Conservation (phyloP, 331 rosid species). For the Rhamnella rubrinervis region DNA sequence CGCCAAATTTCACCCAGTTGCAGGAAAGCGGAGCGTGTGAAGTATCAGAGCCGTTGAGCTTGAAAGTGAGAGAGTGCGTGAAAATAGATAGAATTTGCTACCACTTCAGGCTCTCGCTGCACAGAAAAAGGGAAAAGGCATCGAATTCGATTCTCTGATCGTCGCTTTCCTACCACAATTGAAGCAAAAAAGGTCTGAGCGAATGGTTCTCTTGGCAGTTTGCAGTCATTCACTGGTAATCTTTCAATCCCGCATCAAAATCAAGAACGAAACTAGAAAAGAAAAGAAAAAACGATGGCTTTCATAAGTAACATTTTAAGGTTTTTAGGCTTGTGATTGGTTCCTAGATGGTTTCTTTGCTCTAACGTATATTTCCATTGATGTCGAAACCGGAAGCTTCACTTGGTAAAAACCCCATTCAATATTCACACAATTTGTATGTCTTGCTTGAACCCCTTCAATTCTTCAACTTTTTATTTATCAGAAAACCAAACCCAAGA, state of each 20-base stretch:
- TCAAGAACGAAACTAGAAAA: background rate
- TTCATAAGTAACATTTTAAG: background rate
- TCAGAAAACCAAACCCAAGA: background rate
- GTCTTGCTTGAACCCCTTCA: slow-evolving; percentile 27
- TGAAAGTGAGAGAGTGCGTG: too few relatives aligned
- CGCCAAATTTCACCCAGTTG: slow-evolving; percentile 8
- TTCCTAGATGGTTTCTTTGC: slow-evolving; percentile 4
- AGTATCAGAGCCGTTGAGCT: too few relatives aligned
- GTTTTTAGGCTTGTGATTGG: slow-evolving; percentile 1
- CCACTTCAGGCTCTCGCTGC: background rate
- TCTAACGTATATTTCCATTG: slow-evolving; percentile 5
- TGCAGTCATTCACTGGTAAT: slow-evolving; percentile 1
- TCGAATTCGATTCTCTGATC: slow-evolving; percentile 48
- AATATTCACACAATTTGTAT: slow-evolving; percentile 45
- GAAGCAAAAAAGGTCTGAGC: slow-evolving; percentile 12
- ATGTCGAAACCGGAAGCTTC: slow-evolving; percentile 39
- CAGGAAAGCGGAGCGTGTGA: background rate
- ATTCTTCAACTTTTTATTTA: background rate
- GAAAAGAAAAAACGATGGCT: background rate
- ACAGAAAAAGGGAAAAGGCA: slow-evolving; percentile 8
- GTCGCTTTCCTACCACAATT: slow-evolving; percentile 26
- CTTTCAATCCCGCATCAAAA: slow-evolving; percentile 13
- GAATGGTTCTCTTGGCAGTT: slow-evolving; percentile 7
- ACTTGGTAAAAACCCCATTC: slow-evolving; percentile 30
- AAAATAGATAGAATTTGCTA: background rate